These are phyloP conservation scores for Leccinum variabile DNA, from an alignment of 1,284 basidiomycete genomes.

Conservation along the genomic window DNA sequence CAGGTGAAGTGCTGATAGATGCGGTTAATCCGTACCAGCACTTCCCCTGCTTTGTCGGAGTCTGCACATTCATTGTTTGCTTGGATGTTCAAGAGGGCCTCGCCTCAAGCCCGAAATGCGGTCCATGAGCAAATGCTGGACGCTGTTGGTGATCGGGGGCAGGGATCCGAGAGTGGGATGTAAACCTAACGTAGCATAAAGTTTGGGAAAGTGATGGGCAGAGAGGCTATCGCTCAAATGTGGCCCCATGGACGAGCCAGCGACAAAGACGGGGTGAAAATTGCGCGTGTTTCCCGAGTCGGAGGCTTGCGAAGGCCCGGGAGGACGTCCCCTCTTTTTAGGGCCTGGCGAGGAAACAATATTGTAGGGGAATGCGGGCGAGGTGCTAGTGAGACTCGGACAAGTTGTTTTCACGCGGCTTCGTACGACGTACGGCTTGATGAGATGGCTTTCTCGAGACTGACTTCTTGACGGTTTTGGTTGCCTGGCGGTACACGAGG, in stretches of 20 bases:
- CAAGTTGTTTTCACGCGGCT: slow-evolving; percentile 30
- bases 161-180: slow-evolving; percentile 55
- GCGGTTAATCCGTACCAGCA: no score
- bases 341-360: slow-evolving; percentile 9
- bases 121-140: no score
- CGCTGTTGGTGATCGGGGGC: slow-evolving; percentile 59
- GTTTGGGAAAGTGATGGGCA: slow-evolving; percentile 45
- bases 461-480: slow-evolving; percentile 50
- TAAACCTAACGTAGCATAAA: slow-evolving; percentile 57
- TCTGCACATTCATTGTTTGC: no score
- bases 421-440: slow-evolving; percentile 24
- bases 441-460: slow-evolving; percentile 29
- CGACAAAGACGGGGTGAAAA: slow-evolving; percentile 21
- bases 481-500: slow-evolving; percentile 39
- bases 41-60: no score
- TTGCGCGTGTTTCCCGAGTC: slow-evolving; percentile 21
- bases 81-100: no score
- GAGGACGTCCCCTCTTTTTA: slow-evolving; percentile 18
- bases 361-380: slow-evolving; percentile 4
- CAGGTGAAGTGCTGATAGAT: no score
- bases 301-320: slow-evolving; percentile 17
- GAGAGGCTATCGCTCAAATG: slow-evolving; percentile 54
- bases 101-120: no score
- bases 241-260: slow-evolving; percentile 36
- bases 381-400: slow-evolving; percentile 13